Percentiles rank a stretch among this genome's conserved stretches.
Conservation (phyloP, 2,329 filamentous ascomycete genomes). For the Phoma sp. region DNA sequence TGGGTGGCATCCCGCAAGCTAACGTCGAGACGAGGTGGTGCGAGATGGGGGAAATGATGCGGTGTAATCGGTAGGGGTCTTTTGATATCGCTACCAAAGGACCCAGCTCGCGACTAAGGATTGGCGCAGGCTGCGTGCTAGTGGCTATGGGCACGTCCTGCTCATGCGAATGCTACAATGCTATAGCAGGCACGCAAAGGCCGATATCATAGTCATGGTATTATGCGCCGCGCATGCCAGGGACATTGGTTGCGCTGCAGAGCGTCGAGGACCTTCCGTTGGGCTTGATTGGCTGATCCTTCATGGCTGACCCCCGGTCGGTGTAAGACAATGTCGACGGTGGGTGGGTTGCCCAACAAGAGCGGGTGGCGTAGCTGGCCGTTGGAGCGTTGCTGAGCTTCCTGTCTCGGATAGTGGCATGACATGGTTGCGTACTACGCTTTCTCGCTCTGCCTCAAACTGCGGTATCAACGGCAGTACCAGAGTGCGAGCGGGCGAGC, state of each 20-base stretch:
- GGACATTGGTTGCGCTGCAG: conserved; percentile 6
- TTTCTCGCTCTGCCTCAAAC: neutral
- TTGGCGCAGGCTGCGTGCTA: conserved; percentile 1
- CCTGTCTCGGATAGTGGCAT: conserved; percentile 6
- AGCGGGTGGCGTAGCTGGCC: neutral
- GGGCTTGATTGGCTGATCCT: conserved; percentile 1
- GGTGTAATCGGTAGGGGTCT: neutral
- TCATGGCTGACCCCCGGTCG: neutral
- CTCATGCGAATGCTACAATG: conserved; percentile 5
- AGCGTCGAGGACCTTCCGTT: conserved; percentile 1
- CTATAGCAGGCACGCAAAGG: conserved; percentile 10
- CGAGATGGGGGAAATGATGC: conserved; percentile 3
- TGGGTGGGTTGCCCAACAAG: neutral
- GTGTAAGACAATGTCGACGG: conserved; percentile 1
- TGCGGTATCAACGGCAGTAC: too few relatives aligned
- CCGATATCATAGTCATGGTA: conserved; percentile 1
- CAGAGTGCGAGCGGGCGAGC: neutral
- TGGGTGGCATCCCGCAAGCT: conserved; percentile 2
- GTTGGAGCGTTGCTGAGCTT: conserved; percentile 2
- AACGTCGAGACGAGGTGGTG: neutral
- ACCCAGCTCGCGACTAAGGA: conserved; percentile 2
- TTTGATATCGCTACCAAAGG: neutral
- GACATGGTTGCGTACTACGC: neutral
- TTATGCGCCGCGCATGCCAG: conserved; percentile 10
- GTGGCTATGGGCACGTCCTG: neutral